These are phyloP conservation scores for Aaosphaeria pasadenensis DNA, from an alignment of 2,329 filamentous ascomycete genomes.

Conservation along the genomic window DNA sequence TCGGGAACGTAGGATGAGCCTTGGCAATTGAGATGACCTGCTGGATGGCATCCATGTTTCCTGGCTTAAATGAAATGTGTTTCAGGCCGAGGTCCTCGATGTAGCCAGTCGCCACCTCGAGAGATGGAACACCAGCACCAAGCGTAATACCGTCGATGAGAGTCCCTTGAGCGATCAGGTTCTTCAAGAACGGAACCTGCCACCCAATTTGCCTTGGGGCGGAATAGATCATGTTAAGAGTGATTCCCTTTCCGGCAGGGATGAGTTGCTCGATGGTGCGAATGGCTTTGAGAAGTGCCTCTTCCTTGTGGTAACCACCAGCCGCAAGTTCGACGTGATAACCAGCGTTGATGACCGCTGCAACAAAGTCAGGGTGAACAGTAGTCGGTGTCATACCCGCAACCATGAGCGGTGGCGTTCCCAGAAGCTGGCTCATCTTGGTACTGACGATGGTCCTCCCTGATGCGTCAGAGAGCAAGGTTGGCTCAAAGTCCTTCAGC, in stretches of 20 bases:
- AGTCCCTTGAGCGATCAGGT: conserved; percentile 78
- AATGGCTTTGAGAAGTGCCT: conserved; percentile 78
- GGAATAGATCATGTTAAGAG: conserved; percentile 87
- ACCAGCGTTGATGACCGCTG: conserved; percentile 90
- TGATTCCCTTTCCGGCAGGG: conserved; percentile 81
- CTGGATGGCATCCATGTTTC: conserved; percentile 84
- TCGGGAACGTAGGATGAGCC: conserved; percentile 90
- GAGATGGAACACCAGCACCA: conserved; percentile 88
- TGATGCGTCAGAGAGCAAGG: conserved; percentile 5
- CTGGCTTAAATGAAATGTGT: conserved; percentile 93
- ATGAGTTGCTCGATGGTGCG: conserved; percentile 81
- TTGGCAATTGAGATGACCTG: conserved; percentile 89
- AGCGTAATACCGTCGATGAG: conserved; percentile 92
- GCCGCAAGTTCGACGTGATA: conserved; percentile 90
- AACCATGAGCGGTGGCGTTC: conserved; percentile 83
- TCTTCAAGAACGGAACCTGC: conserved; percentile 83
- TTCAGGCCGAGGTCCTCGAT: conserved; percentile 80
- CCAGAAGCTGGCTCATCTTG: conserved; percentile 77
- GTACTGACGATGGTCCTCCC: conserved; percentile 11
- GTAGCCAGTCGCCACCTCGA: conserved; percentile 90
- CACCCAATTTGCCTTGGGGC: conserved; percentile 86
- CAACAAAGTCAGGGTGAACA: conserved; percentile 87
- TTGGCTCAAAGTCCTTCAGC: conserved; percentile 9
- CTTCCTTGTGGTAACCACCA: conserved; percentile 83
- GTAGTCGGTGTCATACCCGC: conserved; percentile 93